Evolutionary conservation across 768 basidiomycete genomes (phyloP).

Genomic region (Leccinum longicurvipes): DNA sequence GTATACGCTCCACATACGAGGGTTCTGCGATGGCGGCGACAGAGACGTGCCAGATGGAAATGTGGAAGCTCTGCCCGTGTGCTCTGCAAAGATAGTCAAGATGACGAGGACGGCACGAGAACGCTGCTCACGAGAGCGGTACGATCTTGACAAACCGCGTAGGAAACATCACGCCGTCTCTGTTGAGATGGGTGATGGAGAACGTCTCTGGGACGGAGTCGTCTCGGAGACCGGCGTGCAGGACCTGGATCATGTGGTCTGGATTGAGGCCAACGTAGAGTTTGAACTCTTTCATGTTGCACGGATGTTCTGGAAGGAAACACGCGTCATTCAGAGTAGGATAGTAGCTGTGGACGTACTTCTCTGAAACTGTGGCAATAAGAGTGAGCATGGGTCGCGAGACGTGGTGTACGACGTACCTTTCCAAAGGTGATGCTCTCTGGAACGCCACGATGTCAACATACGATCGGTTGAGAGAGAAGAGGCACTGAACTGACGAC

Average conservation of each 20-base stretch:
- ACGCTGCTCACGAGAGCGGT: conserved; percentile 61
- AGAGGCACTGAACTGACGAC: conserved; percentile 59
- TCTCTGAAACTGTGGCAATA: conserved; percentile 19
- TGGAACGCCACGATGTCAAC: conserved; percentile 26
- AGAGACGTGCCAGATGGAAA: conserved; percentile 74
- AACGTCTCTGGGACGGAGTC: conserved; percentile 65
- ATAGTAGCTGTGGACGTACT: conserved; percentile 17
- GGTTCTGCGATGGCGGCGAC: conserved; percentile 58
- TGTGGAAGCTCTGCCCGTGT: conserved; percentile 70
- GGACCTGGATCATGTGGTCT: conserved; percentile 66
- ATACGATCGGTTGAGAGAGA: not conserved
- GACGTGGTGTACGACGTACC: conserved; percentile 36
- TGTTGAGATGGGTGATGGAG: conserved; percentile 52
- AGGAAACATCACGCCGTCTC: conserved; percentile 54
- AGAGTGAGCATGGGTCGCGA: not conserved
- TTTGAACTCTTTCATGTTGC: conserved; percentile 84
- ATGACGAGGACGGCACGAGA: not conserved
- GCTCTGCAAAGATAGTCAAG: conserved; percentile 40
- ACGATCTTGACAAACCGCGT: conserved; percentile 71
- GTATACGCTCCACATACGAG: conserved; percentile 52
- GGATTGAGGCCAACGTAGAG: conserved; percentile 61
- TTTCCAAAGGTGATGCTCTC: conserved; percentile 81
- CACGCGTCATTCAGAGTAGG: not conserved
- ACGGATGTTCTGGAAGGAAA: conserved; percentile 61
- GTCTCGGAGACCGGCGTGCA: conserved; percentile 64